These are phyloP conservation scores for Monosporozyma aerobia DNA, from an alignment of 805 yeast species.

Conservation along the genomic window DNA sequence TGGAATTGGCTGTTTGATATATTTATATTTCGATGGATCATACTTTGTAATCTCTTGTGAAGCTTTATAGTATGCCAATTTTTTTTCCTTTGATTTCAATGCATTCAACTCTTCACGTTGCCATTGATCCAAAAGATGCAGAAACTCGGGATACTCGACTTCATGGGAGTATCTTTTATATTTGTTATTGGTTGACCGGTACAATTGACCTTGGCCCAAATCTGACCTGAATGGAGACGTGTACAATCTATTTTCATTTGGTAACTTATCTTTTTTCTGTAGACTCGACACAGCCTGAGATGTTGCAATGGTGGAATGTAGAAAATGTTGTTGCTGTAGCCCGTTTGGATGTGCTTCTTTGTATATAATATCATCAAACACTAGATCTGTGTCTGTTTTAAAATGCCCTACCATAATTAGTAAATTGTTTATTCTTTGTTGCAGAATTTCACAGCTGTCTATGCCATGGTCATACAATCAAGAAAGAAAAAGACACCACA, in stretches of 20 bases:
- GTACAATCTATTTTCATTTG: background rate
- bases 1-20: conserved; percentile 1
- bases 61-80: conserved; percentile 15
- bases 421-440: too few relatives aligned
- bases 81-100: conserved; percentile 17
- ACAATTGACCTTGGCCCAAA: conserved; percentile 13
- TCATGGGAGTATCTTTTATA: conserved; percentile 20
- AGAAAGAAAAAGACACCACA: too few relatives aligned
- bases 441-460: background rate
- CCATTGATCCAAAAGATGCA: conserved; percentile 17
- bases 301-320: background rate
- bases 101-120: conserved; percentile 15
- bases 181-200: conserved; percentile 12
- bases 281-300: background rate
- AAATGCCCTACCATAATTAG: background rate
- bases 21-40: conserved; percentile 1
- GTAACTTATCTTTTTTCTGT: background rate
- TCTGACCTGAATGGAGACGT: conserved; percentile 8
- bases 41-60: conserved; percentile 13
- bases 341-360: background rate
- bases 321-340: background rate
- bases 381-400: background rate
- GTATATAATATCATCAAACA: conserved; percentile 2
- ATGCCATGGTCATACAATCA: too few relatives aligned
- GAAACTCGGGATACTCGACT: conserved; percentile 18